Evolutionary conservation across 805 yeast genomes (phyloP), one percentile per base, ranked within the genome.

Genomic region (Candida sonorensis): DNA sequence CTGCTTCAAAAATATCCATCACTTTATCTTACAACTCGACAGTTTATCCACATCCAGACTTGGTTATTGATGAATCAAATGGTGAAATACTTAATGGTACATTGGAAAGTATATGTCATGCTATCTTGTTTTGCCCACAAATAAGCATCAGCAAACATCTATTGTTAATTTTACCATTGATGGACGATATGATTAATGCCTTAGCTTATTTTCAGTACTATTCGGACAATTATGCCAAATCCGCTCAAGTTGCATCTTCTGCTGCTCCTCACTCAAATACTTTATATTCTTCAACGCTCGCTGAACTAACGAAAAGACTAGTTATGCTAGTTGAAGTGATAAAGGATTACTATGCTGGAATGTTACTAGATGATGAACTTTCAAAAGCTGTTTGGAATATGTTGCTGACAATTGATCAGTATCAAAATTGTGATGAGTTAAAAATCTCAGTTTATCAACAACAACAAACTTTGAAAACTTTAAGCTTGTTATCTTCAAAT

Each of bases 51-150:
- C 88, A 80, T 46, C 86, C 86, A 5, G 75, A 71, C 28, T 50
- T 79, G 18, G 62, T 57, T 21, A 39, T 73, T 36, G 84, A 79
- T 46, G 51, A 55, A 12, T 51, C 59, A 4, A 67, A 71, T 14
- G 68, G 69, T 13, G 40, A 46, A 12, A 61, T 69, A 18, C 41
- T 66, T 7, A 65, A 71, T 15, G 84, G 84, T 13, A 52, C 84
- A 0, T 48, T 73, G 9, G 96, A 87, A 53, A 72, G 87, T 28
- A 64, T 87, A 23, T 74, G 88, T 35, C 97, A 88, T 57, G 71
- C 82, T 3, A 61, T 84, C 17, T 52, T 86, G 11, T 78, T 77
- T 52, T 67, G 67, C 37, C 67, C 72, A 4, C 48, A 61, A 13
- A 44, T 39, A 14, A 33, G 45, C 27, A 55, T 63, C 14, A 59